These are phyloP conservation scores for Vitellaria paradoxa DNA, from an alignment of 179 eudicot genomes.

Conservation along the genomic window DNA sequence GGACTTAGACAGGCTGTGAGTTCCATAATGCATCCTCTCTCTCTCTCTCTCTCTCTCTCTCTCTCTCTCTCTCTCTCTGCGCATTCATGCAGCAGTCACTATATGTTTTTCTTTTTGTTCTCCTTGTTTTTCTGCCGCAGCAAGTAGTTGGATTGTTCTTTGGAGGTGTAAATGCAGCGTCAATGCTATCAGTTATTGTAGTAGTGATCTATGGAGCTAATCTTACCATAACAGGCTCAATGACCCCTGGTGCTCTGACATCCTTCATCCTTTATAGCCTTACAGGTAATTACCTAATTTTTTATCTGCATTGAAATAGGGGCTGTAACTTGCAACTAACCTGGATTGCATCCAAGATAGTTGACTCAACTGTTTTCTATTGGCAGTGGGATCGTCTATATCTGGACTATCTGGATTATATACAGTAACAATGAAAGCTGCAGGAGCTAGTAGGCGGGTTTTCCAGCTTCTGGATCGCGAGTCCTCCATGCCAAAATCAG, in stretches of 20 bases:
- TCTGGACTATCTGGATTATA: conserved; percentile 74
- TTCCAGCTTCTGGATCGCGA: conserved; percentile 85
- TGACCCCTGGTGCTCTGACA: conserved; percentile 80
- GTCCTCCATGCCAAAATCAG: conserved; percentile 75
- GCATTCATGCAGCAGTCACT: too few species aligned
- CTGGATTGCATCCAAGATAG: background rate
- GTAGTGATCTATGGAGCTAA: conserved; percentile 87
- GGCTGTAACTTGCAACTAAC: background rate
- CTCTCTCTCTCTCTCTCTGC: background rate
- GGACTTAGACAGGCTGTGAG: conserved; percentile 88
- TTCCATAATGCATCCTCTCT: conserved; percentile 1
- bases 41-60: background rate
- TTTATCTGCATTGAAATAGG: background rate
- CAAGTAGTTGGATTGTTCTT: conserved; percentile 70
- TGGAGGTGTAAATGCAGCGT: conserved; percentile 84
- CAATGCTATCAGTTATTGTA: conserved; percentile 70
- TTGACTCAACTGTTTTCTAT: background rate
- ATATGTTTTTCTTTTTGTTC: background rate
- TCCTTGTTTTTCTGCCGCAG: conserved; percentile 32
- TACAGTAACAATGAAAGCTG: conserved; percentile 88
- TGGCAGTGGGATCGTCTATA: conserved; percentile 77
- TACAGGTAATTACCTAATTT: conserved; percentile 42
- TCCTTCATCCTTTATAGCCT: conserved; percentile 91
- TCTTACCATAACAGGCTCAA: conserved; percentile 66
- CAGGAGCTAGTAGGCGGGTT: conserved; percentile 93